Conservation (phyloP, 352 stramenopile species). For the Phytopythium ostracodes region DNA sequence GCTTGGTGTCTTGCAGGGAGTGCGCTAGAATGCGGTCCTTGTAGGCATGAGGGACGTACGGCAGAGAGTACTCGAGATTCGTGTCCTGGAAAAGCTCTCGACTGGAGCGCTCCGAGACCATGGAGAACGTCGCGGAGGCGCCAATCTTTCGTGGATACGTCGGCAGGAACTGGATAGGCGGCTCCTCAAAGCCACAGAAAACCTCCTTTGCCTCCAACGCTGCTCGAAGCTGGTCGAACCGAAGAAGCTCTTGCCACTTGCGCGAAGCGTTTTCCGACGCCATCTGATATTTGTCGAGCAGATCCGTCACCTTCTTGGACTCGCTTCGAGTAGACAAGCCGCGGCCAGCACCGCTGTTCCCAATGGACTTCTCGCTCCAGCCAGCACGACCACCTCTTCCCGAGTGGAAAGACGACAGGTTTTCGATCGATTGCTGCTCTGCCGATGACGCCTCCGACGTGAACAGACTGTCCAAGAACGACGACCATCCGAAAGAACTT, state of each 20-base stretch:
- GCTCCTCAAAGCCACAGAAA: slow-evolving; percentile 84
- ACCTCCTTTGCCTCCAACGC: slow-evolving; percentile 80
- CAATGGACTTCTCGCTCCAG: neutral
- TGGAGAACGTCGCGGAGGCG: slow-evolving; percentile 53
- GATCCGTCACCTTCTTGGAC: slow-evolving; percentile 60
- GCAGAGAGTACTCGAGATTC: slow-evolving; percentile 24
- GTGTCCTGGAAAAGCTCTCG: slow-evolving; percentile 46
- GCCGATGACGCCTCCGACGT: slow-evolving; percentile 3
- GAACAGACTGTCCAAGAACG: slow-evolving; percentile 56
- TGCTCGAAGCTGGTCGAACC: slow-evolving; percentile 63
- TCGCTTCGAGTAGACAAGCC: slow-evolving; percentile 15
- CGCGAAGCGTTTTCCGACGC: slow-evolving; percentile 46
- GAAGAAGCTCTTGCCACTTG: slow-evolving; percentile 74
- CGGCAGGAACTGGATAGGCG: slow-evolving; percentile 67
- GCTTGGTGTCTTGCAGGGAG: slow-evolving; percentile 58
- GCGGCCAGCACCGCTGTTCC: neutral
- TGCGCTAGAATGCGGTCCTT: slow-evolving; percentile 73
- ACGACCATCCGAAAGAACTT: slow-evolving; percentile 25
- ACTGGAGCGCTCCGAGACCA: slow-evolving; percentile 56
- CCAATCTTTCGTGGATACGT: slow-evolving; percentile 68
- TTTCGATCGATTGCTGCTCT: neutral
- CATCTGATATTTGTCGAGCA: slow-evolving; percentile 57
- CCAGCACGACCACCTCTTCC: neutral
- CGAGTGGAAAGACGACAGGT: neutral
- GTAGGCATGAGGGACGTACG: slow-evolving; percentile 40